These are phyloP conservation scores for Colletotrichum sidae DNA, from an alignment of 2,329 filamentous ascomycete species.

Conservation along the genomic window DNA sequence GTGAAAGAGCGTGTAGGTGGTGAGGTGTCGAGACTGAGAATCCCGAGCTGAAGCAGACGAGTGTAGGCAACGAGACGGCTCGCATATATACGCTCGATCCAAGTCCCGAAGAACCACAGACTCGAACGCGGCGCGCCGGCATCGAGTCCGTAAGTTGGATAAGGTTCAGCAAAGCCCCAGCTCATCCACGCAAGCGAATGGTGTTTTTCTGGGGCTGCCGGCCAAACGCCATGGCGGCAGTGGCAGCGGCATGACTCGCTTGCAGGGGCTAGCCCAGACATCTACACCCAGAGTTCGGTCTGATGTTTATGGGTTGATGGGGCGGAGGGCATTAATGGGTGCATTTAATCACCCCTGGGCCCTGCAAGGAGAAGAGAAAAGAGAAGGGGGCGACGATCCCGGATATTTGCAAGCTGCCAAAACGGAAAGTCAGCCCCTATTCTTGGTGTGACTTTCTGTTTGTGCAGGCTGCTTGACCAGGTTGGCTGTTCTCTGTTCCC, in stretches of 20 bases:
- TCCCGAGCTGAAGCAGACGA: no score
- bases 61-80: no score
- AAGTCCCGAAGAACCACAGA: no score
- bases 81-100: no score
- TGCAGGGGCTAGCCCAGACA: constrained; percentile 24
- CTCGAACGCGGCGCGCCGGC: neutral
- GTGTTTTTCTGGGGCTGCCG: constrained; percentile 22
- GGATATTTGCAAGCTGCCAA: no score
- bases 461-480: no score
- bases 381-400: neutral
- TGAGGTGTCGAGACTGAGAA: neutral
- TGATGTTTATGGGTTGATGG: constrained; percentile 16
- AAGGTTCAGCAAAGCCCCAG: constrained; percentile 35
- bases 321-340: constrained; percentile 18
- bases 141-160: constrained; percentile 10
- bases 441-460: no score
- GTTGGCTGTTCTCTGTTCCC: no score
- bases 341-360: constrained; percentile 4
- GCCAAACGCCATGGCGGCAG: constrained; percentile 9
- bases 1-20: constrained; percentile 25
- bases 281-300: constrained; percentile 28
- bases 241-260: constrained; percentile 25
- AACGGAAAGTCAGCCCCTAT: no score
- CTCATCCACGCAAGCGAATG: constrained; percentile 32
- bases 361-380: neutral